Conservation (phyloP, 1,284 basidiomycete genomes). For the Ceratobasidium sp. region DNA sequence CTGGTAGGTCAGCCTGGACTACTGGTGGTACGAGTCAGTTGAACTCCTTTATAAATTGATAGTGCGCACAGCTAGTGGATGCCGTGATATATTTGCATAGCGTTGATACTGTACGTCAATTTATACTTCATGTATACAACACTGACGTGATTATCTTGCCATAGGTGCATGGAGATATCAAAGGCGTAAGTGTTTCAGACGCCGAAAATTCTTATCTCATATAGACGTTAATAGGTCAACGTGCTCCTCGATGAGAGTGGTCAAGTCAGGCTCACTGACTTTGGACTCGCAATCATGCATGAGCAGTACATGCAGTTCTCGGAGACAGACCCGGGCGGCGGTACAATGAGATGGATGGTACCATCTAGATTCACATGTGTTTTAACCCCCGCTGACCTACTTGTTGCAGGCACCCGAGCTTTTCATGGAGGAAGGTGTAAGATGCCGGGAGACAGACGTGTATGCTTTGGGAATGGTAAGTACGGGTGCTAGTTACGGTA, state of each 20-base stretch:
- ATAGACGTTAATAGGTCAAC: not conserved
- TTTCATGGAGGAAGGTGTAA: not conserved
- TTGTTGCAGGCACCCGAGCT: not conserved
- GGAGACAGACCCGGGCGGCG: not conserved
- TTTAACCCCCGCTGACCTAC: not conserved
- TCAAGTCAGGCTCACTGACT: not conserved
- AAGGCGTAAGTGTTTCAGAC: slow-evolving; percentile 1
- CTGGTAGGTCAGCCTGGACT: not conserved
- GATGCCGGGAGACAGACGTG: not conserved
- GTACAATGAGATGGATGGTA: slow-evolving; percentile 3
- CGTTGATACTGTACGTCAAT: not conserved
- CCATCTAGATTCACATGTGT: not conserved
- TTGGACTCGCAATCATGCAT: not conserved
- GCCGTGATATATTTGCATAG: not conserved
- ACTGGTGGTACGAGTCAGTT: not conserved
- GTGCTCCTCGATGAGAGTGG: not conserved
- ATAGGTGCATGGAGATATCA: slow-evolving; percentile 23
- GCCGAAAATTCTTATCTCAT: not conserved
- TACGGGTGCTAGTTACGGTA: not conserved
- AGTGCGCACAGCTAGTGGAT: not conserved
- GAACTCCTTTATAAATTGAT: not conserved
- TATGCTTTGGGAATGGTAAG: not conserved
- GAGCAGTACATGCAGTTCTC: not conserved
- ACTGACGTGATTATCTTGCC: not conserved
- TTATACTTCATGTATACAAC: too few species aligned